phyloP scores from a whole-genome alignment of 2,329 filamentous ascomycete species.

The Penicillium polonicum region DNA sequence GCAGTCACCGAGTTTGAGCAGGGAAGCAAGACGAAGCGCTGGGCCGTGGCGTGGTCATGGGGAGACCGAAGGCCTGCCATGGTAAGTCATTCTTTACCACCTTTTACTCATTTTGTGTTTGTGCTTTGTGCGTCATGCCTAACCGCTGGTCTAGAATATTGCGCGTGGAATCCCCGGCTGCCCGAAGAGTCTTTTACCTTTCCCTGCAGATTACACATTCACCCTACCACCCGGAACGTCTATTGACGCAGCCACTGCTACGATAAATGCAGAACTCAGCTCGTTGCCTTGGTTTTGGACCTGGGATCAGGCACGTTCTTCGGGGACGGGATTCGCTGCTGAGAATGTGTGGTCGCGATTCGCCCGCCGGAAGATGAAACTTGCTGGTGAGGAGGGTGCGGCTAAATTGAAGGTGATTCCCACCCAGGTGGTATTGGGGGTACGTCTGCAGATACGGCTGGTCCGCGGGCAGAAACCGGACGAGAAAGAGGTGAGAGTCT shows the following conservation, averaged over 20 bases:
- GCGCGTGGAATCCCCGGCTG: constrained; percentile 45
- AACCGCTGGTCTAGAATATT: constrained; percentile 22
- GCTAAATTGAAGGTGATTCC: constrained; percentile 34
- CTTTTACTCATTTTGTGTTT: not conserved
- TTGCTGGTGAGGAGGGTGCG: constrained; percentile 17
- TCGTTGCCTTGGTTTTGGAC: constrained; percentile 63
- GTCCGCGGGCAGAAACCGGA: constrained; percentile 22
- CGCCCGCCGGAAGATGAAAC: constrained; percentile 60
- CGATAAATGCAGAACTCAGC: constrained; percentile 51
- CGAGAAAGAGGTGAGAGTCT: constrained; percentile 48
- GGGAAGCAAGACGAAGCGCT: constrained; percentile 74
- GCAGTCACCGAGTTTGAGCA: constrained; percentile 79
- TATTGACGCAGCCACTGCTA: constrained; percentile 35
- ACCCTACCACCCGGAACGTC: constrained; percentile 25
- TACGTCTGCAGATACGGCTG: constrained; percentile 55
- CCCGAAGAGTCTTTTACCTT: constrained; percentile 53
- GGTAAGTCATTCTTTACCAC: constrained; percentile 31
- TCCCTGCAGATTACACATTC: constrained; percentile 53
- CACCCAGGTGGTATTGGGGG: constrained; percentile 54
- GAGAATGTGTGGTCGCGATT: constrained; percentile 77
- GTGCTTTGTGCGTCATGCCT: not conserved
- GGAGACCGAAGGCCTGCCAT: constrained; percentile 61
- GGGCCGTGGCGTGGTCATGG: constrained; percentile 90
- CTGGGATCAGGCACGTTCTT: constrained; percentile 56
- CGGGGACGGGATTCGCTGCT: constrained; percentile 61